Base-by-base conservation (phyloP, 345 rosid genomes). In the Linum tenue region DNA sequence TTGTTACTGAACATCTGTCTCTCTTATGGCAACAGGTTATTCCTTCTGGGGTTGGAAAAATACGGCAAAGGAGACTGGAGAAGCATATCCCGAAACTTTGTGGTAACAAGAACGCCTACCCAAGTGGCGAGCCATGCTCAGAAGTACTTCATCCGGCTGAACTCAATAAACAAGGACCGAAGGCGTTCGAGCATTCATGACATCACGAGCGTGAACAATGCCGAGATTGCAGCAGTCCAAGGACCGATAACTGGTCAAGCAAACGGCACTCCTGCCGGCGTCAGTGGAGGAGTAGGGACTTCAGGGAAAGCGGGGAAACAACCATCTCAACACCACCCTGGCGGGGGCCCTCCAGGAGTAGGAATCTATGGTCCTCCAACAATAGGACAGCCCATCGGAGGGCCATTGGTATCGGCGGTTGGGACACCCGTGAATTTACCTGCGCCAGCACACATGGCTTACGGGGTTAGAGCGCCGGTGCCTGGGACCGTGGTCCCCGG, bases 171-270 rank as follows among this genome's bases (percentile, higher is more conserved):
- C 39, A 74, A 74, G 65, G 77, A 74, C 15, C 69, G 69, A 60
- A 74, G 77, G 53, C 65, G 77, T 69, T 70, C 77, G 2, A 74
- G 77, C 42, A 74, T 74, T 61, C 77, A 74, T 44, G 77, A 74
- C 40, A 74, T 74, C 61, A 74, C 77, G 8, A 74, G 70, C 2
- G 77, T 74, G 11, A 74, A 74, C 72, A 86, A 82, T 48, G 89
- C 86, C 65, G 97, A 88, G 60, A 69, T 86, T 72, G 70, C 90
- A 50, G 72, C 78, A 1, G 79, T 84, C 14, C 97, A 86, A 73
- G 94, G 86, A 64, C 98, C 97, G 14, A 92, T 90, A 77, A 92
- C 98, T 10, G 98, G 98, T 69, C 97, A 92, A 73, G 62, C 82
- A 57, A 89, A 82, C 58, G 78, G 85, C 70, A 70, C 85, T 68